Percentiles rank a stretch among this genome's conserved stretches.
Conservation (phyloP, 106 monocot species). For the Xerophyta viscosa region DNA sequence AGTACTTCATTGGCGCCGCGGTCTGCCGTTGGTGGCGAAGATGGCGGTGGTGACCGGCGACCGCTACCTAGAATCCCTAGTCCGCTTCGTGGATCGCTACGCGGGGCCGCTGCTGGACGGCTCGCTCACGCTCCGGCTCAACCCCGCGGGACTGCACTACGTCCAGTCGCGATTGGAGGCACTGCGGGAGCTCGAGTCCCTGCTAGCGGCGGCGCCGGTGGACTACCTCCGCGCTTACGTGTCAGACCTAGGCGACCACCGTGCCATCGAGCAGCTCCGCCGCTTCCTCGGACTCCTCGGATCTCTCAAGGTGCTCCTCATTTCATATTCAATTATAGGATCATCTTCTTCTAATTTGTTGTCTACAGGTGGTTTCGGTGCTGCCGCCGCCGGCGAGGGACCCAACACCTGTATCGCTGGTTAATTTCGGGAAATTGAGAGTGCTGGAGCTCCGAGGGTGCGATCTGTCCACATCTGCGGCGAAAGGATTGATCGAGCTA, state of each 20-base stretch:
- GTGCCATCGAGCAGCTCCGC: constrained; percentile 84
- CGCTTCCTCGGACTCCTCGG: constrained; percentile 69
- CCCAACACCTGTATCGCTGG: constrained; percentile 71
- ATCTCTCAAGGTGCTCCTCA: too few species aligned
- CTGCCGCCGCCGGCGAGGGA: constrained; percentile 45
- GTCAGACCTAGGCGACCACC: constrained; percentile 94
- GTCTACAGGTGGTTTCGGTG: constrained; percentile 60
- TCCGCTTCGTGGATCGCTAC: constrained; percentile 55
- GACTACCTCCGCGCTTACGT: constrained; percentile 95
- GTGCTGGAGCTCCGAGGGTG: constrained; percentile 81
- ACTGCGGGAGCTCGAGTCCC: constrained; percentile 62
- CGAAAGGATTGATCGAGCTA: constrained; percentile 73
- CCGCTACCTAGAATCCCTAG: constrained; percentile 73
- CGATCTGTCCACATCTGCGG: constrained; percentile 66
- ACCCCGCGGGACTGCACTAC: constrained; percentile 89
- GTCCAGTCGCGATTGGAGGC: constrained; percentile 85
- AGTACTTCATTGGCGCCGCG: too few species aligned
- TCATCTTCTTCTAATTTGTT: too few species aligned
- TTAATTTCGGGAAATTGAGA: constrained; percentile 49
- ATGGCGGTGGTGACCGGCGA: constrained; percentile 86
- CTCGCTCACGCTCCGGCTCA: constrained; percentile 69
- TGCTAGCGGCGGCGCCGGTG: constrained; percentile 70
- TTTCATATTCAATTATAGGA: too few species aligned
- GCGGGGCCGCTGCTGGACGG: constrained; percentile 65
- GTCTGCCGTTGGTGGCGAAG: too few species aligned